Percentiles rank a stretch among this genome's conserved stretches.
These are phyloP conservation scores for Moesziomyces sp. DNA, from an alignment of 1,284 basidiomycete species.

Conservation along the genomic window DNA sequence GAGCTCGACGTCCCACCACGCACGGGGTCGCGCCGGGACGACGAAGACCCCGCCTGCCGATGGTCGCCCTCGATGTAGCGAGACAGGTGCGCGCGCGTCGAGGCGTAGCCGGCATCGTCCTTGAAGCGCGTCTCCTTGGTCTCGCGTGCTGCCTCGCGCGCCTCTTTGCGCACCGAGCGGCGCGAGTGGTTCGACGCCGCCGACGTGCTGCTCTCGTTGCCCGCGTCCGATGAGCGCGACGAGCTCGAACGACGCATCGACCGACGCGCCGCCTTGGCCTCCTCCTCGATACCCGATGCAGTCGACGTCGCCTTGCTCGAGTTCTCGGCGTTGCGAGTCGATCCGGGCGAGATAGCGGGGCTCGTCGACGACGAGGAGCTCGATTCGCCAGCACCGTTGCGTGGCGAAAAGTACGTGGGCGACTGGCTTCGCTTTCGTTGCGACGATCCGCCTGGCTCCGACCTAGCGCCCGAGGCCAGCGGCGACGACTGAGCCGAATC, in stretches of 20 bases:
- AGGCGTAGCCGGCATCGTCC: conserved; percentile 38
- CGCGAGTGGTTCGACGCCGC: conserved; percentile 40
- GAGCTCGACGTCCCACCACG: conserved; percentile 12
- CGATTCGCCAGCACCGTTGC: conserved; percentile 31
- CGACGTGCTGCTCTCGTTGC: conserved; percentile 43
- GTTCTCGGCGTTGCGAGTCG: conserved; percentile 15
- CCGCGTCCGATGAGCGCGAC: conserved; percentile 30
- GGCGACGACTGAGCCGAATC: background rate
- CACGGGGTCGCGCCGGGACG: conserved; percentile 6
- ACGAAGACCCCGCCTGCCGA: background rate
- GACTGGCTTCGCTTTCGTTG: conserved; percentile 39
- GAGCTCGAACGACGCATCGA: conserved; percentile 17
- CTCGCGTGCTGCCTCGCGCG: background rate
- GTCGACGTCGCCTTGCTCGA: conserved; percentile 7
- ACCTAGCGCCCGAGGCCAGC: conserved; percentile 11
- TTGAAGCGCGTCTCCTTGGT: conserved; percentile 21
- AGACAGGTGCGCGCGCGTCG: conserved; percentile 41
- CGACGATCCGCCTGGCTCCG: conserved; percentile 5
- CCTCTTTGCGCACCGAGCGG: conserved; percentile 23
- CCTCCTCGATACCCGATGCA: background rate
- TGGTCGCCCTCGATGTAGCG: conserved; percentile 42
- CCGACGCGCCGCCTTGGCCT: conserved; percentile 14
- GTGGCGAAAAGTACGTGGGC: conserved; percentile 40
- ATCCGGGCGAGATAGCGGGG: conserved; percentile 29
- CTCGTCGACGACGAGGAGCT: conserved; percentile 37